A percentile compares a stretch with the other conserved stretches of the same genome.
Conservation (phyloP, 805 yeast genomes). For the Candida suzukii region DNA sequence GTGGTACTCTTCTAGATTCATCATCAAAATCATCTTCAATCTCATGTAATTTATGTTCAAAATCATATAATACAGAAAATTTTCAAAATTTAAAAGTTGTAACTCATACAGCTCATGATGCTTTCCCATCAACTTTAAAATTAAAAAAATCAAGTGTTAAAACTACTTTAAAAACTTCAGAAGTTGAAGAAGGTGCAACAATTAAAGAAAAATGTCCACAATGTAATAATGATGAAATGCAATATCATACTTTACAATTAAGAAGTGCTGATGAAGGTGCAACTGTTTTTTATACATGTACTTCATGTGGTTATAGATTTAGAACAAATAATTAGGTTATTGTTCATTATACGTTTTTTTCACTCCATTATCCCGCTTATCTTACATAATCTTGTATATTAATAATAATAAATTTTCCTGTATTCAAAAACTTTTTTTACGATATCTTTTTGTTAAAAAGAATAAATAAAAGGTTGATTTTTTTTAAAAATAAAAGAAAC, state of each 20-base stretch:
- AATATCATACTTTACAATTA: conserved; percentile 90
- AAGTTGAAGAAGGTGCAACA: conserved; percentile 90
- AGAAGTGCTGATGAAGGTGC: conserved; percentile 99
- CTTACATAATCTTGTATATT: not conserved
- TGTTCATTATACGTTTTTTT: no score
- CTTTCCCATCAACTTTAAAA: conserved; percentile 82
- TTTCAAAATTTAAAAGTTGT: conserved; percentile 79
- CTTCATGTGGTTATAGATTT: conserved; percentile 85
- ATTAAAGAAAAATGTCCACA: conserved; percentile 98
- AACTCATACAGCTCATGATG: conserved; percentile 84
- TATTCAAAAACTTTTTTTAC: no score
- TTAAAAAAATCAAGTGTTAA: conserved; percentile 86
- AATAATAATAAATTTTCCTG: no score
- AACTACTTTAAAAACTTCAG: conserved; percentile 68
- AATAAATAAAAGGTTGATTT: no score
- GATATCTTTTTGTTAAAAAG: no score
- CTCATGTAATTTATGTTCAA: conserved; percentile 48
- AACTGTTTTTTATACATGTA: conserved; percentile 95
- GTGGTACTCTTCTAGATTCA: conserved; percentile 85
- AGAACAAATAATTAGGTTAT: conserved; percentile 82
- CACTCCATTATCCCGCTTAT: no score
- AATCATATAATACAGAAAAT: conserved; percentile 33
- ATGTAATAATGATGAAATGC: conserved; percentile 98
- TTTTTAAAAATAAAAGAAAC: no score
- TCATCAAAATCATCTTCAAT: conserved; percentile 41